Evolutionary conservation across 1,139 yeast species (phyloP).

Genomic region (Lodderomyces metapsilosis): DNA sequence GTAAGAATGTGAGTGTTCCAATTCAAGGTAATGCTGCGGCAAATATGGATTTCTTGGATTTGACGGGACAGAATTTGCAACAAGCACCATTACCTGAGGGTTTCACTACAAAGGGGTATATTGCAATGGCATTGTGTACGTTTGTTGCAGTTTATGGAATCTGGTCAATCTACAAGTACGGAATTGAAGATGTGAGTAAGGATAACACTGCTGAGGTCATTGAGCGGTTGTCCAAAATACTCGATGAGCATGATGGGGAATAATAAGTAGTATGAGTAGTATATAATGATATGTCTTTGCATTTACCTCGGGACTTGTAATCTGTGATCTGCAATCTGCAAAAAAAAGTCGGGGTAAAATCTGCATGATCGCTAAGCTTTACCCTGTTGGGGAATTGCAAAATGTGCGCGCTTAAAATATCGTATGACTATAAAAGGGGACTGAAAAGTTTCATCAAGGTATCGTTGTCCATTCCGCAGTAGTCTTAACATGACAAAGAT

Average conservation of each 20-base stretch:
- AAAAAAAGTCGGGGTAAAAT: no score
- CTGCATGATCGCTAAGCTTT: no score
- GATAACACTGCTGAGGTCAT: constrained; percentile 56
- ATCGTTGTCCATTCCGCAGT: no score
- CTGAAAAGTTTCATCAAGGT: no score
- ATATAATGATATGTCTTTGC: background rate
- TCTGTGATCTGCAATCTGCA: no score
- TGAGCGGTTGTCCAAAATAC: constrained; percentile 47
- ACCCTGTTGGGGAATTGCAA: no score
- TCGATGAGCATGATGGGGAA: constrained; percentile 26
- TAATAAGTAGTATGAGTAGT: constrained; percentile 4
- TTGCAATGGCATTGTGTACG: constrained; percentile 81
- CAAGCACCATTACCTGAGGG: constrained; percentile 68
- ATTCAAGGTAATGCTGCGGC: constrained; percentile 85
- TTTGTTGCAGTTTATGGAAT: constrained; percentile 80
- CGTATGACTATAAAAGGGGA: no score
- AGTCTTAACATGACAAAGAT: constrained; percentile 22
- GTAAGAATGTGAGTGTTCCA: constrained; percentile 52
- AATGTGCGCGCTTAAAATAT: no score
- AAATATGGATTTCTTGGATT: constrained; percentile 61
- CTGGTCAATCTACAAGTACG: constrained; percentile 73
- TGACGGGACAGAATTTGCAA: constrained; percentile 74
- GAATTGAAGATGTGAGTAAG: constrained; percentile 66
- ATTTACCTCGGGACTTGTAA: background rate
- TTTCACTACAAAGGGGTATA: constrained; percentile 86